Conservation (phyloP, 768 basidiomycete genomes). For the Flagelloscypha sp. region DNA sequence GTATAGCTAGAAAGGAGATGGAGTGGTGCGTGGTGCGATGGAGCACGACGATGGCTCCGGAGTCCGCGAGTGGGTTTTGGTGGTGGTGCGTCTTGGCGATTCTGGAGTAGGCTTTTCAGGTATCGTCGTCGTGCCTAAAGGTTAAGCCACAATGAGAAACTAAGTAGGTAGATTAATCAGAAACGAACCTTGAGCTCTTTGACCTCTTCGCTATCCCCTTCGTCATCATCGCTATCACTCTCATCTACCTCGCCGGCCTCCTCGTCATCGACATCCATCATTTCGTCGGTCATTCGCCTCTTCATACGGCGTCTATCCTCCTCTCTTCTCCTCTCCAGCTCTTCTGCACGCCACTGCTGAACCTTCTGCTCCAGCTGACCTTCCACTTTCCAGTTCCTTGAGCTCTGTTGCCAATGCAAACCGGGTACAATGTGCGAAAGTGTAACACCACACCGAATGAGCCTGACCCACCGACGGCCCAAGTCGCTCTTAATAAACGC, state of each 20-base stretch:
- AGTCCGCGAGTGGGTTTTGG: constrained; percentile 17
- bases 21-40: constrained; percentile 27
- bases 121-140: constrained; percentile 65
- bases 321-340: constrained; percentile 53
- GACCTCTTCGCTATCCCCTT: constrained; percentile 64
- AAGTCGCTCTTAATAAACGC: constrained; percentile 36
- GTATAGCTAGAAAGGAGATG: constrained; percentile 79
- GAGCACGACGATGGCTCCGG: constrained; percentile 21
- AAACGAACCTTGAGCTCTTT: constrained; percentile 67
- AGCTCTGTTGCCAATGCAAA: constrained; percentile 55
- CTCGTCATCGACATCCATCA: constrained; percentile 67
- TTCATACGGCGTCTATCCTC: constrained; percentile 61
- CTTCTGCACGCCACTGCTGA: constrained; percentile 61
- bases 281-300: constrained; percentile 55
- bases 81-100: constrained; percentile 27
- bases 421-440: constrained; percentile 69
- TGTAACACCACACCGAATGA: constrained; percentile 60
- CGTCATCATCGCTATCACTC: constrained; percentile 45
- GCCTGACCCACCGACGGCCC: constrained; percentile 63
- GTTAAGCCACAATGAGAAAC: constrained; percentile 10
- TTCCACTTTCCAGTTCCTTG: constrained; percentile 54
- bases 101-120: constrained; percentile 57
- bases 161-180: constrained; percentile 3
- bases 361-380: constrained; percentile 64
- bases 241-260: constrained; percentile 36